Evolutionary conservation across 176 grass and related monocot species (phyloP).

Genomic region (Dendrocalamus sinicus): DNA sequence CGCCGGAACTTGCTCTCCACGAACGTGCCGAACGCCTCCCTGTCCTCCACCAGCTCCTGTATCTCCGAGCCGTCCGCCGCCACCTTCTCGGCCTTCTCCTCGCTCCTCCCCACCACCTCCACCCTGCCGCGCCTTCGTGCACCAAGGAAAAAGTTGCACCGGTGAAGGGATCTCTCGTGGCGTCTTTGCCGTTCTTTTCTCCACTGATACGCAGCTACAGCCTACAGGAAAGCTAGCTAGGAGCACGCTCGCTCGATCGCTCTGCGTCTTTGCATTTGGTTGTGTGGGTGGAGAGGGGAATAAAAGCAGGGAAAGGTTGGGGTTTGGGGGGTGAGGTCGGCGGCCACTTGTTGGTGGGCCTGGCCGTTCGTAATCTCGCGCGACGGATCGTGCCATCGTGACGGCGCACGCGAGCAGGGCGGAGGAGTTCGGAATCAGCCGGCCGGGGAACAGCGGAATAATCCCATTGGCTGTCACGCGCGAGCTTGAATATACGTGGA

Average conservation of each 20-base stretch:
- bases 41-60: conserved; percentile 81
- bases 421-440: not conserved
- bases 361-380: not conserved
- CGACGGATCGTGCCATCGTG: conserved; percentile 3
- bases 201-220: not conserved
- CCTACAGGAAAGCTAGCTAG: too few relatives aligned
- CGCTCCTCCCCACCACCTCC: not conserved
- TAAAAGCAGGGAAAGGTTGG: conserved; percentile 22
- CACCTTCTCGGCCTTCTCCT: conserved; percentile 32
- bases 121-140: conserved; percentile 7
- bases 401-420: not conserved
- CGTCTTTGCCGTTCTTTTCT: conserved; percentile 16
- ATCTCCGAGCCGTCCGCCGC: conserved; percentile 87
- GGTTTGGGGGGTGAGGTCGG: not conserved
- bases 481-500: not conserved
- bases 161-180: conserved; percentile 7
- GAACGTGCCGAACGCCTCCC: conserved; percentile 71
- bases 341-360: conserved; percentile 23
- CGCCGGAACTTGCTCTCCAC: conserved; percentile 70
- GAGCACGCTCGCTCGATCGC: conserved; percentile 10
- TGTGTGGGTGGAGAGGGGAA: conserved; percentile 1
- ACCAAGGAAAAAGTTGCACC: conserved; percentile 42
- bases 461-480: not conserved
- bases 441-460: not conserved
- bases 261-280: conserved; percentile 40